Base-by-base conservation (phyloP, 768 basidiomycete genomes). In the Suillus subluteus region DNA sequence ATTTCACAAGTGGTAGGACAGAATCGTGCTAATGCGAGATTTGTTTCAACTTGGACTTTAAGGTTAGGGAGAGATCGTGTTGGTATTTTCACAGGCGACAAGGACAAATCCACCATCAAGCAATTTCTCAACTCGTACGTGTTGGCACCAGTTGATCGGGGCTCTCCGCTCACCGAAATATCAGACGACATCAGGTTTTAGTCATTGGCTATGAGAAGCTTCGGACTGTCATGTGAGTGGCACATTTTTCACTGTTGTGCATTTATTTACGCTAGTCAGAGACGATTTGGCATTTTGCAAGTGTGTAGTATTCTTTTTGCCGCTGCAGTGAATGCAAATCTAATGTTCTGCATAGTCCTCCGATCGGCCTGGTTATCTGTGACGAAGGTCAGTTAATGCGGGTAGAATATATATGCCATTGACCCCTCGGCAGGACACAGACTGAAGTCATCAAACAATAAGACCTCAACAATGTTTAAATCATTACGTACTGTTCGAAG, bases 201-300 rank as follows among this genome's bases (percentile, higher is more conserved):
- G 87, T 99, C 67, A 96, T 98, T 66, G 96, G 98, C 3, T 99
- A 99, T 74, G 98, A 99, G 73, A 89, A 92, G 62, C 83, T 98
- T 43, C 82, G 94, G 58, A 90, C 87, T 21, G 88, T 95, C 8
- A 88, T 94, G 95, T 94, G 72, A 76, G 89, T 80, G 41, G 46
- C 5, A 26, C 16, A 21, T 46, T 58, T 66, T 64, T 44, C 21
- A 41, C 66, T 66, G 21, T 18, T 30, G 41, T 55, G 13, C 64
- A 69, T 41, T 11, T 48, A 8, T 55, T 66, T 26, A 61, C 37
- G 65, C 63, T 11, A 58, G 64, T 7, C 64, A 89, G 89, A 65
- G 79, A 79, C 5, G 87, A 91, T 54, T 76, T 92, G 59, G 77
- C 83, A 15, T 87, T 81, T 67, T 91, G 90, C 88, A 80, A 85